A percentile compares a stretch with the other conserved stretches of the same genome.
phyloP scores from a whole-genome alignment of 1,139 yeast genomes.

The Hyphopichia pseudoburtonii region DNA sequence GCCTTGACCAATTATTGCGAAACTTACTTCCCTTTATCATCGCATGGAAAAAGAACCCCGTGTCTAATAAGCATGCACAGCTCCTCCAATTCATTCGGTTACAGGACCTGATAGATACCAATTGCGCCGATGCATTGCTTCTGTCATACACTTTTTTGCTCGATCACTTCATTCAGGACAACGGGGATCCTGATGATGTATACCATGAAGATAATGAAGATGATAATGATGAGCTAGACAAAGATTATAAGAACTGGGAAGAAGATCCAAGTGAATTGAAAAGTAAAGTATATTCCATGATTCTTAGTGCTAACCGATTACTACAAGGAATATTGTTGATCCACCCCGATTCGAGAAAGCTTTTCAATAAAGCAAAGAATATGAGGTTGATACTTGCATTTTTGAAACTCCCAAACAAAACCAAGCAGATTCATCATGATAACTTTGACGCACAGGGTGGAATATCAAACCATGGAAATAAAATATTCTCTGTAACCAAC shows the following conservation, averaged over 20 bases:
- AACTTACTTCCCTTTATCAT: slow-evolving; percentile 26
- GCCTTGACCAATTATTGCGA: slow-evolving; percentile 17
- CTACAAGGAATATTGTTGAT: slow-evolving; percentile 64
- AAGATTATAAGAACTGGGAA: no score
- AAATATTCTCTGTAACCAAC: no score
- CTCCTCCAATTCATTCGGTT: slow-evolving; percentile 42
- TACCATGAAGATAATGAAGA: no score
- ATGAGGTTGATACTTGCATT: slow-evolving; percentile 32
- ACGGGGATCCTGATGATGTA: slow-evolving; percentile 7
- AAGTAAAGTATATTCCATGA: no score
- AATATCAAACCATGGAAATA: no score
- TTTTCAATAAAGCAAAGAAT: slow-evolving; percentile 38
- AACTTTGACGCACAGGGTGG: not conserved
- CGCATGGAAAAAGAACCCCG: slow-evolving; percentile 15
- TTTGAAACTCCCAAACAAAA: slow-evolving; percentile 12
- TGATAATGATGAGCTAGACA: no score
- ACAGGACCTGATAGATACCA: slow-evolving; percentile 54
- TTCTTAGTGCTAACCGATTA: slow-evolving; percentile 38
- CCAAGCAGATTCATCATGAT: not conserved
- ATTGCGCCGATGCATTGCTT: slow-evolving; percentile 42
- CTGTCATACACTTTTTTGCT: slow-evolving; percentile 21
- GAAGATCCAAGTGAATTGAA: no score
- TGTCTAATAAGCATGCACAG: slow-evolving; percentile 11
- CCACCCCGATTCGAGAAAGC: slow-evolving; percentile 55
- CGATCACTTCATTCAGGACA: slow-evolving; percentile 6